Evolutionary conservation across 768 basidiomycete species (phyloP), one percentile per base, ranked within the genome.

Genomic region (Lentinula aciculospora): DNA sequence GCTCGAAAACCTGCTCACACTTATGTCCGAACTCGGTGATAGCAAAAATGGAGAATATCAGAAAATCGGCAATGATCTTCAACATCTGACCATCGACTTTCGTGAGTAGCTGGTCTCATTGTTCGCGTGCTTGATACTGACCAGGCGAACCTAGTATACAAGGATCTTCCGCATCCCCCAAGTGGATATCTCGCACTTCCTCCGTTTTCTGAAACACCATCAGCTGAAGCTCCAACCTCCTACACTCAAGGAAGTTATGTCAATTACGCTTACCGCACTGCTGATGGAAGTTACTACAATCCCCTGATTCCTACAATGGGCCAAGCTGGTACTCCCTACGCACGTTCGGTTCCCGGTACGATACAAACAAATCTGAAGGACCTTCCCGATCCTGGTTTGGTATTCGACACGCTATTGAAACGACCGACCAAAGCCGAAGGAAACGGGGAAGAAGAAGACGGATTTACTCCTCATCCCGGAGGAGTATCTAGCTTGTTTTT

Each of bases 151-250:
- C 29, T 67, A 88, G 86, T 91, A 40, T 91, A 85, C 75, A 83
- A 86, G 60, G 91, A 91, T 68, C 80, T 93, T 34, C 88, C 89
- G 3, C 90, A 90, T 61, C 89, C 89, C 4, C 84, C 88, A 9
- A 70, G 68, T 49, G 74, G 74, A 10, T 88, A 83, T 65, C 70
- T 88, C 37, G 54, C 64, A 45, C 56, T 64, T 4, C 68, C 67
- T 21, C 62, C 62, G 9, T 63, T 69, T 9, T 54, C 64, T 7
- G 44, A 40, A 10, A 27, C 62, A 19, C 21, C 58, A 23, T 17
- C 57, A 17, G 39, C 53, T 19, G 60, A 64, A 5, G 8, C 3
- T 40, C 44, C 57, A n/a, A 50, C 62, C 0, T 37, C 57, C 12
- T 17, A 28, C 2, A 40, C 0, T 2, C 28, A 45, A 9, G 25